Base-by-base conservation (phyloP, 768 basidiomycete species). In the Podaxis sp. region DNA sequence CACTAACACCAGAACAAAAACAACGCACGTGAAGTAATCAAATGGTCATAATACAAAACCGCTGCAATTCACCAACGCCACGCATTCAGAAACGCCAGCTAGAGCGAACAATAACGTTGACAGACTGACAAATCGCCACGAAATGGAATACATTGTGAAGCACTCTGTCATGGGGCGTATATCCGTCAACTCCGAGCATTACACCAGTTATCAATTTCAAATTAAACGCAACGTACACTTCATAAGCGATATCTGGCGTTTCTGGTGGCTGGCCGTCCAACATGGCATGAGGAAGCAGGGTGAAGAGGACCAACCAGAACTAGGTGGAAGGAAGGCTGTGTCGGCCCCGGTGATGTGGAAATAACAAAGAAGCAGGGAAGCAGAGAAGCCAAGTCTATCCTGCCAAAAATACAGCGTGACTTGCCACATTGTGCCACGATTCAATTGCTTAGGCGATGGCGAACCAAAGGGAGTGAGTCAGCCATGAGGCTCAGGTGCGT, bases 131-230 rank as follows among this genome's bases (percentile, higher is more conserved):
- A 40, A 76, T 67, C 25, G 73, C 73, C 17, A 75, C 59, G 33
- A 78, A 41, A 57, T 75, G 73, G 13, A 77, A 66, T 65, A 70
- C 72, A 58, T 73, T 69, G 53, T 74, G 74, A 46, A 71, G 50
- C 49, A 64, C 56, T 64, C 72, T 73, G 49, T 24, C 50, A 27
- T 4, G 19, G 13, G 13, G 19, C 3, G 19, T 2, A 46, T 50
- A 19, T 19, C n/a, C 22, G 33, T 22, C n/a, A 55, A 38, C 19
- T n/a, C 9, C 25, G 19, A 37, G 33, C 36, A 5, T 13, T 19
- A 46, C n/a, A 46, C 15, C 43, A 46, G n/a, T 8, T 15, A 46
- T 7, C 33, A 33, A 33, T 9, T 33, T 33, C 33, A 33, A n/a
- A 46, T 17, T 22, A 17, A 46, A 46, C 4, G 7, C 41, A 57